Base-by-base conservation (phyloP, 805 yeast species). In the Teunomyces cretensis region DNA sequence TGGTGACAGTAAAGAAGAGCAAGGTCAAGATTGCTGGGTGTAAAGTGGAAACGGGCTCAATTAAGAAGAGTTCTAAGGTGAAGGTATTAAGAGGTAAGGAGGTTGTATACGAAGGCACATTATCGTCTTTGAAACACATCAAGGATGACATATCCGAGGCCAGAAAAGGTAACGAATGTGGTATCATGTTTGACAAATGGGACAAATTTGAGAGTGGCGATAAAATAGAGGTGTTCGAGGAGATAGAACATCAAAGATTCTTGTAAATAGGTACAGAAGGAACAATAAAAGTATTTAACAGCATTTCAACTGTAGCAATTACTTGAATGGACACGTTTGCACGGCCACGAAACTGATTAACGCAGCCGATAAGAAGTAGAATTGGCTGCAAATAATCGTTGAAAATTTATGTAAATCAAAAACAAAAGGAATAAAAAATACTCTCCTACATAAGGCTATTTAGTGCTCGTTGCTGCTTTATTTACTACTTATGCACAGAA, bases 101-200 rank as follows among this genome's bases (percentile, higher is more conserved):
- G 28, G 73, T 74, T 13, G 62, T 80, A 5, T 73, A 64, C 66
- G 53, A 74, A 33, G 97, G 96, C 1, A 67, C 68, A 9, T 61
- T 94, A 6, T 78, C 83, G 2, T 82, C 92, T 6, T 74, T 94
- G 62, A 90, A 88, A 65, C 88, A 86, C 49, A 83, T 81, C 42
- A 89, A 88, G 61, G 91, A 88, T 37, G 95, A 88, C 53, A 86
- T 84, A 4, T 53, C 67, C 1, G 92, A 86, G 56, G 88, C 87
- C 7, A 79, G 79, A 46, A 91, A 88, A 65, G 97, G 96, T 24
- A 78, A 78, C 24, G 99, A 94, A 55, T 94, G 97, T 72, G 99
- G 99, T 43, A 61, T 92, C 17, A 70, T 88, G 0, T 81, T 94
- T 51, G 80, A 74, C 2, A 67, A 68, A 35, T 89, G 89, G 83